Evolutionary conservation across 2,329 filamentous ascomycete genomes (phyloP).

Genomic region (Aureobasidium sp.): DNA sequence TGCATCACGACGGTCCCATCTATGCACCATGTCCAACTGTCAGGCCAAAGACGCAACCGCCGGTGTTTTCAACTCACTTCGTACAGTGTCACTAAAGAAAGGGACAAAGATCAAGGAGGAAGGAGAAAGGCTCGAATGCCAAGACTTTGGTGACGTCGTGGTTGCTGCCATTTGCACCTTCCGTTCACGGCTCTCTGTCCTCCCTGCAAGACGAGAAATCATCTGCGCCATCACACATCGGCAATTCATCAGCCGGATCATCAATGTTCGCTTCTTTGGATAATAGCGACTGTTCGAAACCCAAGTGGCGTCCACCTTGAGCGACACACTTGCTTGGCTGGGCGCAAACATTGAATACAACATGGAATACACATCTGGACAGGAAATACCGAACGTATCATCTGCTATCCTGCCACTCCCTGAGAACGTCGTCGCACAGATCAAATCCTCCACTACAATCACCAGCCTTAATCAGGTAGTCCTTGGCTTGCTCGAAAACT

Average conservation of each 20-base stretch:
- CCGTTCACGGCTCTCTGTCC: neutral
- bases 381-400: neutral
- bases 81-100: neutral
- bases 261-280: neutral
- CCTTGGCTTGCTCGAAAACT: slow-evolving; percentile 68
- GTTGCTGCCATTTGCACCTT: neutral
- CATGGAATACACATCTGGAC: neutral
- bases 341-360: neutral
- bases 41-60: too few species aligned
- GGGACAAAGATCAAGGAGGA: neutral
- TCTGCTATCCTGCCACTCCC: slow-evolving; percentile 46
- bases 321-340: neutral
- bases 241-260: neutral
- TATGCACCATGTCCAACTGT: neutral
- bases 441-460: slow-evolving; percentile 78
- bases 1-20: neutral
- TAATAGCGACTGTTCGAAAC: neutral
- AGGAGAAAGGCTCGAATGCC: neutral
- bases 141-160: neutral
- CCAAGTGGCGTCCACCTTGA: slow-evolving; percentile 9
- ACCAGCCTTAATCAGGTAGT: slow-evolving; percentile 64
- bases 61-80: neutral
- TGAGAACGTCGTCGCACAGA: slow-evolving; percentile 61
- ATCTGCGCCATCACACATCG: neutral
- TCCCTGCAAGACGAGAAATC: neutral